Conservation (phyloP, 768 basidiomycete genomes). For the Dentipellis fragilis region DNA sequence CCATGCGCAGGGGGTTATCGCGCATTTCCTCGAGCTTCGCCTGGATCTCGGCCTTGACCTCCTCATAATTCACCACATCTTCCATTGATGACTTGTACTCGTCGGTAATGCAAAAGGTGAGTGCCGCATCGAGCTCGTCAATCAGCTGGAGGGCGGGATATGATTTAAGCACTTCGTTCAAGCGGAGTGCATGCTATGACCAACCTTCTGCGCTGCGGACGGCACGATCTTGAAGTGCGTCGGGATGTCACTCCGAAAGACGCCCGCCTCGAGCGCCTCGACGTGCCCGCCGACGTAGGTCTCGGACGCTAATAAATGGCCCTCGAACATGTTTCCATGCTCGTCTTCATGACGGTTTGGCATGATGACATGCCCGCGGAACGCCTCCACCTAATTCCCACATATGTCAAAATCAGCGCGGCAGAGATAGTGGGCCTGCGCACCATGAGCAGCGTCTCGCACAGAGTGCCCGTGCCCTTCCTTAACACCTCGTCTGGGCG, state of each 20-base stretch:
- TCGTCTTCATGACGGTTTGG: conserved; percentile 94
- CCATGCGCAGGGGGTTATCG: conserved; percentile 79
- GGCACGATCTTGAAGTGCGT: conserved; percentile 95
- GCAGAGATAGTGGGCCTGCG: conserved; percentile 12
- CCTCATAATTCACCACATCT: conserved; percentile 88
- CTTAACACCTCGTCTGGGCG: conserved; percentile 93
- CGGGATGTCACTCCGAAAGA: conserved; percentile 92
- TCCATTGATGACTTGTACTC: conserved; percentile 76
- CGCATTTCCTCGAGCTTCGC: conserved; percentile 78
- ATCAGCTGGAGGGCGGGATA: conserved; percentile 52
- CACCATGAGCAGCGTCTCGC: conserved; percentile 97
- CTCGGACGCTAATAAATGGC: conserved; percentile 93
- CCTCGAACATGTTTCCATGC: conserved; percentile 87
- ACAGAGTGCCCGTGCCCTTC: conserved; percentile 94
- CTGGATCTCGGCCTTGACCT: conserved; percentile 75
- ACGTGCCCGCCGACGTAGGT: conserved; percentile 99
- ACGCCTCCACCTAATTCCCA: conserved; percentile 79
- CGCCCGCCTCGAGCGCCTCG: conserved; percentile 95
- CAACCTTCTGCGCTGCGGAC: conserved; percentile 70
- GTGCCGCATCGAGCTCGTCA: conserved; percentile 85
- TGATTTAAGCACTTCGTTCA: background rate
- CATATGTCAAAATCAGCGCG: background rate
- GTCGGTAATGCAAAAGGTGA: conserved; percentile 79
- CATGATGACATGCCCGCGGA: conserved; percentile 87
- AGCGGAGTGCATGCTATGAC: background rate